Conservation (phyloP, 1,284 basidiomycete genomes). For the Paramarasmius palmivorus region DNA sequence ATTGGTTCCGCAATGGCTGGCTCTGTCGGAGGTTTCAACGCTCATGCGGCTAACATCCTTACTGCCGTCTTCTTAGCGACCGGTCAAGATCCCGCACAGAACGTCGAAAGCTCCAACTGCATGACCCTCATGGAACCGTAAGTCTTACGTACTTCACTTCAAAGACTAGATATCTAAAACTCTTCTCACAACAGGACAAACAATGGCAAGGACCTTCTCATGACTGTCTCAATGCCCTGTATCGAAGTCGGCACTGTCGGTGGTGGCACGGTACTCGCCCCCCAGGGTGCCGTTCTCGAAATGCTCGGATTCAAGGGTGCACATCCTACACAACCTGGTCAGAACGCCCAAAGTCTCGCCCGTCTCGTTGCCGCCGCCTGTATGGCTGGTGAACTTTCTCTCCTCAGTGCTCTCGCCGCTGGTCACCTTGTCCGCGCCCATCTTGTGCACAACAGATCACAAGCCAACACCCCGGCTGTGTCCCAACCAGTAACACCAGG, state of each 20-base stretch:
- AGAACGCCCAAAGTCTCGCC: conserved; percentile 86
- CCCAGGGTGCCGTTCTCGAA: conserved; percentile 89
- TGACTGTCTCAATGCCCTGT: conserved; percentile 93
- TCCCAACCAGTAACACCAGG: conserved; percentile 32
- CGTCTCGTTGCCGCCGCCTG: conserved; percentile 86
- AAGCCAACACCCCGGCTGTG: conserved; percentile 63
- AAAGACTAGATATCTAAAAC: conserved; percentile 4
- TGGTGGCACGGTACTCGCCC: conserved; percentile 89
- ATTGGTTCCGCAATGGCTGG: conserved; percentile 99
- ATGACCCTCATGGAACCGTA: conserved; percentile 98
- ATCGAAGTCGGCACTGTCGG: conserved; percentile 97
- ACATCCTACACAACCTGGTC: conserved; percentile 79
- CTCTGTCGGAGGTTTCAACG: conserved; percentile 96
- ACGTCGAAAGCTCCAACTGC: conserved; percentile 98
- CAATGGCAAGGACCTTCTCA: conserved; percentile 86
- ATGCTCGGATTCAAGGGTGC: conserved; percentile 91
- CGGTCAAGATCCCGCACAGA: conserved; percentile 98
- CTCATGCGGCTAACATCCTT: conserved; percentile 97
- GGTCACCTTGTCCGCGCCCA: conserved; percentile 91
- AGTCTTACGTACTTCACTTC: conserved; percentile 35
- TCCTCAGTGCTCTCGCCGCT: conserved; percentile 88
- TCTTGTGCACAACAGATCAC: conserved; percentile 81
- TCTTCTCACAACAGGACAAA: conserved; percentile 60
- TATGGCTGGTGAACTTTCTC: conserved; percentile 92
- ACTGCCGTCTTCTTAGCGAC: conserved; percentile 96